Percentiles rank a stretch among this genome's conserved stretches.
Conservation (phyloP, 345 rosid species). For the Salix exigua region DNA sequence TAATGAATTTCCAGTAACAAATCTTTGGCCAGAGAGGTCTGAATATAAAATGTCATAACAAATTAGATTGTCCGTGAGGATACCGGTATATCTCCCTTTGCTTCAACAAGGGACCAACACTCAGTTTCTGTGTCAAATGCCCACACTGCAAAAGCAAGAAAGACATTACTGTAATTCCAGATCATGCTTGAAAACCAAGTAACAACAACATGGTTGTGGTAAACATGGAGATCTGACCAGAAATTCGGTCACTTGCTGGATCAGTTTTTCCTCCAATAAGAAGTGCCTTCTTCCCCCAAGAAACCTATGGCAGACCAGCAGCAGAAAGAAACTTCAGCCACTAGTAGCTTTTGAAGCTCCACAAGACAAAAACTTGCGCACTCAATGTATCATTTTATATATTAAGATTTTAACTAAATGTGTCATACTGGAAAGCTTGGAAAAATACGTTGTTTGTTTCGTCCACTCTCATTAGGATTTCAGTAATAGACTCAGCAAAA, state of each 20-base stretch:
- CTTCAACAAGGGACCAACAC: conserved; percentile 92
- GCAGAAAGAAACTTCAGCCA: conserved; percentile 11
- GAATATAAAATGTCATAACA: background rate
- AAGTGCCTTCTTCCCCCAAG: conserved; percentile 91
- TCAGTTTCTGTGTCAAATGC: conserved; percentile 81
- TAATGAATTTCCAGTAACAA: background rate
- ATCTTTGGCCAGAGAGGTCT: background rate
- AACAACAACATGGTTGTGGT: background rate
- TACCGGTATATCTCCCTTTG: conserved; percentile 95
- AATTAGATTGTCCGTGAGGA: background rate
- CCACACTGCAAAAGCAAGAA: conserved; percentile 61
- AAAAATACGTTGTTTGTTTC: background rate
- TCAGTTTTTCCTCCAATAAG: conserved; percentile 93
- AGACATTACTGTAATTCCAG: conserved; percentile 12
- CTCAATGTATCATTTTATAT: background rate
- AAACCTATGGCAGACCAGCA: conserved; percentile 46
- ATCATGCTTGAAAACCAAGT: background rate
- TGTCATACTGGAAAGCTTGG: background rate
- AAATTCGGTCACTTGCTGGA: conserved; percentile 69
- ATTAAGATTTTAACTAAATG: background rate
- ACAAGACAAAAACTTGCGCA: background rate
- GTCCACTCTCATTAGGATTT: background rate
- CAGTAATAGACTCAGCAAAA: background rate
- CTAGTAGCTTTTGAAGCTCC: background rate
- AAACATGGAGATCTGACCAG: conserved; percentile 50